Evolutionary conservation across 1,139 yeast genomes (phyloP).

Genomic region (Blastobotrys petasosporus): DNA sequence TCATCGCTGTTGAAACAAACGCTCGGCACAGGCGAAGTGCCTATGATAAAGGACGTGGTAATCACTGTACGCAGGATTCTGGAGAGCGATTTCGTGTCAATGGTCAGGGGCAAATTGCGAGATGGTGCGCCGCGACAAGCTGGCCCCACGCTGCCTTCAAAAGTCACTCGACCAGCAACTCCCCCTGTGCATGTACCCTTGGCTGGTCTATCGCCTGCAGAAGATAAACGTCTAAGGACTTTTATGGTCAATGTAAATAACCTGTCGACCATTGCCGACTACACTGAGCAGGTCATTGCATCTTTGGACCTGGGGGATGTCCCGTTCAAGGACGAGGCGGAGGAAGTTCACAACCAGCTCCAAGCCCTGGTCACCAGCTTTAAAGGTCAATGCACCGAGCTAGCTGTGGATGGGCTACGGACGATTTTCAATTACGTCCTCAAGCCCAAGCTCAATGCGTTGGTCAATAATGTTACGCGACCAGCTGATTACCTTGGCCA

Average conservation of each 20-base stretch:
- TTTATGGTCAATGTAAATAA: slow-evolving; percentile 55
- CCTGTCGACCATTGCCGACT: slow-evolving; percentile 51
- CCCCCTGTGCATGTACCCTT: slow-evolving; percentile 4
- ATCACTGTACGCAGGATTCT: slow-evolving; percentile 42
- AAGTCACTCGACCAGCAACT: not conserved
- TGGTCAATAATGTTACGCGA: slow-evolving; percentile 51
- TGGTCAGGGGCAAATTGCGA: slow-evolving; percentile 46
- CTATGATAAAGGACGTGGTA: slow-evolving; percentile 48
- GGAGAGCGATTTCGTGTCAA: slow-evolving; percentile 43
- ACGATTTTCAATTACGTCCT: slow-evolving; percentile 55
- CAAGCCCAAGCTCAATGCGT: slow-evolving; percentile 42
- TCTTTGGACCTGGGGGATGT: slow-evolving; percentile 40
- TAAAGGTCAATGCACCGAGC: slow-evolving; percentile 39
- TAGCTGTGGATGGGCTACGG: slow-evolving; percentile 49
- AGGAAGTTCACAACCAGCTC: slow-evolving; percentile 41
- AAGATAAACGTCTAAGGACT: slow-evolving; percentile 42
- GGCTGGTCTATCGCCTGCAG: slow-evolving; percentile 28
- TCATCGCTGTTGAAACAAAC: slow-evolving; percentile 59
- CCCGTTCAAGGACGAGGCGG: slow-evolving; percentile 53
- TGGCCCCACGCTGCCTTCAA: slow-evolving; percentile 4
- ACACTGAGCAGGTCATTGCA: slow-evolving; percentile 45
- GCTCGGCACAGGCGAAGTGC: slow-evolving; percentile 54
- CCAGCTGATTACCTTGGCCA: slow-evolving; percentile 43
- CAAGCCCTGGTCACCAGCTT: slow-evolving; percentile 31
- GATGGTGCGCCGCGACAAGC: slow-evolving; percentile 38